Evolutionary conservation across 2,329 filamentous ascomycete genomes (phyloP).

Genomic region (Xylariaceae sp.): DNA sequence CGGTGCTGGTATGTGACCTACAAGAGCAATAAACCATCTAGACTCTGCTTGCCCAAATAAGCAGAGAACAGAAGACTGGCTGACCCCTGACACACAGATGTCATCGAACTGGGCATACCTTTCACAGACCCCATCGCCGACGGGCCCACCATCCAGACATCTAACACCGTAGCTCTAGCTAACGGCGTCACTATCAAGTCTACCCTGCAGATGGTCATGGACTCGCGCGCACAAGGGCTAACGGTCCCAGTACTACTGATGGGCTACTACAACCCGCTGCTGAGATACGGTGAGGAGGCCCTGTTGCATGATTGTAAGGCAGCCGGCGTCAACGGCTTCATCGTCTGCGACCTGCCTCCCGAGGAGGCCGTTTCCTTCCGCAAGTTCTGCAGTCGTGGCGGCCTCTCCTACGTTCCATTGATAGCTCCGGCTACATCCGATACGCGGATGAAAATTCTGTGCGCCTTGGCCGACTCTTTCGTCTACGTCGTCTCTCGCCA

Average conservation of each 20-base stretch:
- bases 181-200: conserved; percentile 86
- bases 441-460: conserved; percentile 91
- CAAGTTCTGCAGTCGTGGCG: conserved; percentile 78
- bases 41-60: too few relatives aligned
- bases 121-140: conserved; percentile 99
- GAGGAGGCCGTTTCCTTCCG: conserved; percentile 95
- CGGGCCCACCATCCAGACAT: conserved; percentile 93
- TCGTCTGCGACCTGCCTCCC: conserved; percentile 92
- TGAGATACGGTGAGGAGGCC: conserved; percentile 91
- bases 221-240: conserved; percentile 78
- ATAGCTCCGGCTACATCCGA: conserved; percentile 95
- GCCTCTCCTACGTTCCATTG: conserved; percentile 93
- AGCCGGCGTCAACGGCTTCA: conserved; percentile 92
- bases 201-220: conserved; percentile 82
- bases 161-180: conserved; percentile 87
- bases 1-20: conserved; percentile 71
- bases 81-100: conserved; percentile 60
- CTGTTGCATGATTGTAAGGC: conserved; percentile 83
- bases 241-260: conserved; percentile 87
- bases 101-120: conserved; percentile 94
- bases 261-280: conserved; percentile 98
- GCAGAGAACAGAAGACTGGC: too few relatives aligned
- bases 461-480: conserved; percentile 96
- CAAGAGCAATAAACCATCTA: too few relatives aligned
- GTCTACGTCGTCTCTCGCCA: conserved; percentile 98